phyloP scores from a whole-genome alignment of 2,329 filamentous ascomycete genomes.

The Chaetothyriales sp. region DNA sequence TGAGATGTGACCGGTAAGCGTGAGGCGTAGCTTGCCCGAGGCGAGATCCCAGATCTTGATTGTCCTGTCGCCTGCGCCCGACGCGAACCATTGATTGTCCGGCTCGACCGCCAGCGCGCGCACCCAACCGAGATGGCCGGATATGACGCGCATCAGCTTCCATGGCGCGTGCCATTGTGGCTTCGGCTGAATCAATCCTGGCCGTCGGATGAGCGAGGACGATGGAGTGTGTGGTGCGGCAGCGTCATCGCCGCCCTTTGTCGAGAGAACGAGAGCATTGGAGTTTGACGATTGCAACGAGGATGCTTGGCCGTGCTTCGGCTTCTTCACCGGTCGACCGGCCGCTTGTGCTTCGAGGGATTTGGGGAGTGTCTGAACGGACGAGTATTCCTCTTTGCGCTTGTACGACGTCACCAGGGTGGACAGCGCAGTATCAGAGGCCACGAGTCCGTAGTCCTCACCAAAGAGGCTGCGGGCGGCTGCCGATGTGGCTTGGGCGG shows the following conservation, averaged over 20 bases:
- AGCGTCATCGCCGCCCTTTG: slow-evolving; percentile 22
- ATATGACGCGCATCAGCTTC: slow-evolving; percentile 97
- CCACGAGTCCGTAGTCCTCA: slow-evolving; percentile 30
- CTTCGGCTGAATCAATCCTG: slow-evolving; percentile 51
- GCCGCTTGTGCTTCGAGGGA: slow-evolving; percentile 63
- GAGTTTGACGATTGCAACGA: slow-evolving; percentile 49
- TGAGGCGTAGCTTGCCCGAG: slow-evolving; percentile 67
- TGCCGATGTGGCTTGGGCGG: slow-evolving; percentile 26
- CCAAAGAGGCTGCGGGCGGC: slow-evolving; percentile 34
- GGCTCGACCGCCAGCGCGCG: slow-evolving; percentile 79
- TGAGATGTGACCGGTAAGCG: slow-evolving; percentile 85
- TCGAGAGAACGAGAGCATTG: slow-evolving; percentile 17
- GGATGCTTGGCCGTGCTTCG: slow-evolving; percentile 35
- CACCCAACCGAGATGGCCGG: slow-evolving; percentile 92
- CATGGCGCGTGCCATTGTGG: slow-evolving; percentile 96
- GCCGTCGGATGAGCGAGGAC: slow-evolving; percentile 46
- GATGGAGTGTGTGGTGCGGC: slow-evolving; percentile 24
- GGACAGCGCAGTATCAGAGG: slow-evolving; percentile 23
- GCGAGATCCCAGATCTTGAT: slow-evolving; percentile 99
- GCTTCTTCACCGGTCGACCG: slow-evolving; percentile 46
- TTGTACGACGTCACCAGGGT: slow-evolving; percentile 30
- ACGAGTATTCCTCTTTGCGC: slow-evolving; percentile 52
- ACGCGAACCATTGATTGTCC: slow-evolving; percentile 94
- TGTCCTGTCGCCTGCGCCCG: slow-evolving; percentile 83
- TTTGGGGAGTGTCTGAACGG: slow-evolving; percentile 61